Evolutionary conservation across 371 early-diverging fungal species (phyloP), one percentile per base, ranked within the genome.

Genomic region (Apophysomyces sp.): DNA sequence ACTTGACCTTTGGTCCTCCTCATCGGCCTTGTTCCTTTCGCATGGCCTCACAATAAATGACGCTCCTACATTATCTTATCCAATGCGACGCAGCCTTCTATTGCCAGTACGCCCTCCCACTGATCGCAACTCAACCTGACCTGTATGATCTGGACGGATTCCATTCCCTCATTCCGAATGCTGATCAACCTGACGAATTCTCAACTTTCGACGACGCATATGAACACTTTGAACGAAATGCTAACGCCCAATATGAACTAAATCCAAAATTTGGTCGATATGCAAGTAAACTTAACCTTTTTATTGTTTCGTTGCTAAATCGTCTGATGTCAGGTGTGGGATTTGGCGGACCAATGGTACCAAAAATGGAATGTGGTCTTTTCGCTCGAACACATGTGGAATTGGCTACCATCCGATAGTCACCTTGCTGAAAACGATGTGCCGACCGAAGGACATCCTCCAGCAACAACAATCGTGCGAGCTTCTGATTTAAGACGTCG

Each of bases 281-380:
- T 72, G 78, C 68, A 71, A 74, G 61, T 57, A 39, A 44, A 32
- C 28, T 57, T 44, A 57, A 40, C 62, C 51, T 62, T 58, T 61
- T 51, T 30, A 44, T 64, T 44, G 51, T 53, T 49, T 31, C n/a
- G 41, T 29, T 58, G 24, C 32, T 26, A 37, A 54, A 51, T 55
- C 24, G 1, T 58, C 18, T 55, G 36, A 44, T 60, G 27, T 41
- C 61, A 78, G 78, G 78, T 78, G 12, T 78, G 78, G 78, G 78
- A 78, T 58, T 56, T 74, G 18, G 73, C 61, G 29, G 78, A 78
- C 66, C 78, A 78, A 63, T 78, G 78, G 78, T 74, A 74, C 70
- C 74, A 74, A 52, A 78, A 78, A 61, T 78, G 74, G 75, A 67
- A 68, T 52, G 63, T 78, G 13, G 72, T 78, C 16, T 72, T 78